phyloP scores from a whole-genome alignment of 495 filamentous ascomycete species.

The Penicillium dipodomyicola region DNA sequence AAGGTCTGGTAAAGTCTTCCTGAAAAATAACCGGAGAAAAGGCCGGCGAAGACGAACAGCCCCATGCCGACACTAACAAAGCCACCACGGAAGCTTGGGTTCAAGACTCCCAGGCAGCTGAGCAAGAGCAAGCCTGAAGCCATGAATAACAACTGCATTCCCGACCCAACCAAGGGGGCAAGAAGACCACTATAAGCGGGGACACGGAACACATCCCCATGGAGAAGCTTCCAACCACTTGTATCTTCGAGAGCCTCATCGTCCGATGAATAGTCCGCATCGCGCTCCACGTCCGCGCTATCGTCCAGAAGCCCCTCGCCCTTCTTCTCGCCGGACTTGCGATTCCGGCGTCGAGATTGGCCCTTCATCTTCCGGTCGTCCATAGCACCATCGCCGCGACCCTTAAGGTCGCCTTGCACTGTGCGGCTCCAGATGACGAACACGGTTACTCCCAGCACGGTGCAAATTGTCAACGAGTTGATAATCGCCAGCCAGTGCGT shows the following conservation, averaged over 20 bases:
- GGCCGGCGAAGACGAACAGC: conserved; percentile 82
- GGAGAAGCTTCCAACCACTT: conserved; percentile 92
- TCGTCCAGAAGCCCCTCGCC: conserved; percentile 64
- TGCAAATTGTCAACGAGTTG: conserved; percentile 85
- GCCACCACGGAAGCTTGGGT: conserved; percentile 88
- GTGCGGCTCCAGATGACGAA: conserved; percentile 84
- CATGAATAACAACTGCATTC: conserved; percentile 90
- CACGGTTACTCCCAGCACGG: conserved; percentile 77
- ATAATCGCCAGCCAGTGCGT: conserved; percentile 93
- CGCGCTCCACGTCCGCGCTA: conserved; percentile 54
- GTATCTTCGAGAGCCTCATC: conserved; percentile 80
- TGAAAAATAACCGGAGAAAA: conserved; percentile 93
- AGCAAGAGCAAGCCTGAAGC: conserved; percentile 72
- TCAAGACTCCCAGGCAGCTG: conserved; percentile 78
- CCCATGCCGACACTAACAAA: conserved; percentile 87
- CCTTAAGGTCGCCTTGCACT: conserved; percentile 76
- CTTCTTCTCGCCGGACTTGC: conserved; percentile 54
- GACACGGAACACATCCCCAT: conserved; percentile 87
- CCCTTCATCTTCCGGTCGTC: conserved; percentile 66
- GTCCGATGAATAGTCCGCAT: conserved; percentile 64
- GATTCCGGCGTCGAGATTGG: conserved; percentile 49
- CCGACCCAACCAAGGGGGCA: conserved; percentile 83
- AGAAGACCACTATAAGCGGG: conserved; percentile 74
- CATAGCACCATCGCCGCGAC: conserved; percentile 58
- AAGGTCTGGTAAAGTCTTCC: conserved; percentile 84